These are phyloP conservation scores for Cyclospora cayetanensis DNA, from an alignment of 169 alveolate species.

Conservation along the genomic window DNA sequence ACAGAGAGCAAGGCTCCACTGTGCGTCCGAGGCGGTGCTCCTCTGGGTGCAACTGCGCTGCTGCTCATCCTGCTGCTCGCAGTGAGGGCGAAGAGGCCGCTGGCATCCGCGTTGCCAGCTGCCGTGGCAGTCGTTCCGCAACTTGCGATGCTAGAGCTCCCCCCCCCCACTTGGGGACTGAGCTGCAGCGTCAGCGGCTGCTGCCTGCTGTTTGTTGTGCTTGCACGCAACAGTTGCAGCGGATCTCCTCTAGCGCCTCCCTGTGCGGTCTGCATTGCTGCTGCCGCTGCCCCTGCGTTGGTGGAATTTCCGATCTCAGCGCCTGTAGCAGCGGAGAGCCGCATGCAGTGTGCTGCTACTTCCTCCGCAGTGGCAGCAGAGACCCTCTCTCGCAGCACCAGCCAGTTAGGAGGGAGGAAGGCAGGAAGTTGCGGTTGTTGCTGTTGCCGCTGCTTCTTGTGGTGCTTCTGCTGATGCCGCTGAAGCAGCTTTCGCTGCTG, in stretches of 20 bases:
- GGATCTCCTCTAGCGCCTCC: constrained; percentile 28
- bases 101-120: constrained; percentile 20
- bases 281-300: not conserved
- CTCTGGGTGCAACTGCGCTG: constrained; percentile 1
- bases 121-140: constrained; percentile 7
- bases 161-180: constrained; percentile 14
- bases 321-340: not conserved
- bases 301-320: constrained; percentile 1
- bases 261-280: not conserved
- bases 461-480: constrained; percentile 60
- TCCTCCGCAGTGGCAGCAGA: constrained; percentile 6
- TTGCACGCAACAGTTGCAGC: constrained; percentile 18
- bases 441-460: constrained; percentile 37
- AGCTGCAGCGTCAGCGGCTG: constrained; percentile 16
- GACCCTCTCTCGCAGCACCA: constrained; percentile 6
- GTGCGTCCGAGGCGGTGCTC: constrained; percentile 25
- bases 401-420: constrained; percentile 49
- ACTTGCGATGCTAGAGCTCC: constrained; percentile 12
- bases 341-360: constrained; percentile 38
- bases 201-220: not conserved
- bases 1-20: constrained; percentile 57
- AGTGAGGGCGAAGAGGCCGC: too few relatives aligned
- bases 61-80: constrained; percentile 31
- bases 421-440: constrained; percentile 48
- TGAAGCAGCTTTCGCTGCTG: constrained; percentile 61